These are phyloP conservation scores for Dendrobium chrysotoxum DNA, from an alignment of 106 monocot species.

Conservation along the genomic window DNA sequence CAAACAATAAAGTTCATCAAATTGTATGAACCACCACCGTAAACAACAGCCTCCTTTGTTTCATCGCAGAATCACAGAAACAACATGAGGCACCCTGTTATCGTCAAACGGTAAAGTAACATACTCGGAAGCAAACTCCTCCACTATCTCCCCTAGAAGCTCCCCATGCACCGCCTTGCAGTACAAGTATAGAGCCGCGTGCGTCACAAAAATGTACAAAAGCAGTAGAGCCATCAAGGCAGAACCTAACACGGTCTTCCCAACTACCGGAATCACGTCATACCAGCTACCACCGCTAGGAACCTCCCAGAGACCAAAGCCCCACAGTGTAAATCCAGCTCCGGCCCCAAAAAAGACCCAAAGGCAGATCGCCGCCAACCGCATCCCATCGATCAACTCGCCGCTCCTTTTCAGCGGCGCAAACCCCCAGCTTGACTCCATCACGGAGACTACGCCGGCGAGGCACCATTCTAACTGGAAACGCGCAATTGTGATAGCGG, in stretches of 20 bases:
- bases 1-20: neutral
- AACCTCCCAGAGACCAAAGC: constrained; percentile 4
- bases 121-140: constrained; percentile 51
- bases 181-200: constrained; percentile 44
- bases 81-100: constrained; percentile 43
- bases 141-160: constrained; percentile 51
- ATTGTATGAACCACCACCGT: neutral
- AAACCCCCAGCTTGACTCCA: constrained; percentile 40
- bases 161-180: constrained; percentile 64
- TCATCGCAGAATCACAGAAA: constrained; percentile 40
- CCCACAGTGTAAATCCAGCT: constrained; percentile 31
- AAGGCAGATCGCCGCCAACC: constrained; percentile 22
- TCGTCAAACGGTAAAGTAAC: constrained; percentile 51
- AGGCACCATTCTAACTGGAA: constrained; percentile 13
- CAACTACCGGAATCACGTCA: constrained; percentile 24
- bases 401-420: constrained; percentile 30
- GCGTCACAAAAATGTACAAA: constrained; percentile 32
- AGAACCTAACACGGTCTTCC: constrained; percentile 26
- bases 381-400: constrained; percentile 29
- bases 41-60: neutral
- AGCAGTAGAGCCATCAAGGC: constrained; percentile 24
- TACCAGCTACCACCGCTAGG: neutral
- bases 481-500: neutral
- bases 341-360: constrained; percentile 29
- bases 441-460: constrained; percentile 13